Conservation (phyloP, 805 yeast genomes). For the Ogataea allantospora region DNA sequence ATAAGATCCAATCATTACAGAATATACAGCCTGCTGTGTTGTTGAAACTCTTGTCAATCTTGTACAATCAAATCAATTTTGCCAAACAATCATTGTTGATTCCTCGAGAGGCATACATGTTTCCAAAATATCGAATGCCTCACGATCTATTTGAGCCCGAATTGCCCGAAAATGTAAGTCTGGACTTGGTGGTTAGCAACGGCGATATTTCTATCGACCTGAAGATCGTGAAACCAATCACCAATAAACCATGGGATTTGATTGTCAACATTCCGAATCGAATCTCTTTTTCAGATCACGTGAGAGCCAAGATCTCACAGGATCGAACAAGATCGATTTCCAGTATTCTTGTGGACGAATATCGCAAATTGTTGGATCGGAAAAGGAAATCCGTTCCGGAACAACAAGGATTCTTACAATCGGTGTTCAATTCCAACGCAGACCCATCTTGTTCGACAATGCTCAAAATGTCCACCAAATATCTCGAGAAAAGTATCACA, state of each 20-base stretch:
- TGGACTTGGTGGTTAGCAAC: constrained; percentile 59
- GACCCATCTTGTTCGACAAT: constrained; percentile 35
- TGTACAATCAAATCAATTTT: constrained; percentile 32
- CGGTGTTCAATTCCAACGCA: constrained; percentile 24
- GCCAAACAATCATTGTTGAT: constrained; percentile 42
- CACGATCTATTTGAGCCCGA: constrained; percentile 43
- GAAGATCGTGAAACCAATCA: constrained; percentile 47
- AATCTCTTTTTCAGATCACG: constrained; percentile 53
- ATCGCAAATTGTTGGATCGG: constrained; percentile 35
- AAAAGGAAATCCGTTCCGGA: constrained; percentile 9
- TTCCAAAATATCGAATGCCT: constrained; percentile 52
- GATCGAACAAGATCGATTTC: constrained; percentile 40
- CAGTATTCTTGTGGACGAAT: constrained; percentile 40
- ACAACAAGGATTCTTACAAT: constrained; percentile 17
- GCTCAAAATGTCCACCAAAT: constrained; percentile 44
- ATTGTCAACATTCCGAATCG: constrained; percentile 45
- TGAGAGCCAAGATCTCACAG: constrained; percentile 53
- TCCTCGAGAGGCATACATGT: constrained; percentile 54
- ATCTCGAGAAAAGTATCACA: constrained; percentile 62
- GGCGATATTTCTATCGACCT: constrained; percentile 64
- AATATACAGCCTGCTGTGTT: constrained; percentile 24
- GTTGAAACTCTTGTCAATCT: constrained; percentile 24
- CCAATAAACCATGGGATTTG: constrained; percentile 61
- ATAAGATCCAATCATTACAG: constrained; percentile 31
- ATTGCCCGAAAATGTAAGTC: constrained; percentile 44